Percentiles rank a stretch among this genome's conserved stretches.
These are phyloP conservation scores for Syzygium aqueum DNA, from an alignment of 345 rosid species.

Conservation along the genomic window DNA sequence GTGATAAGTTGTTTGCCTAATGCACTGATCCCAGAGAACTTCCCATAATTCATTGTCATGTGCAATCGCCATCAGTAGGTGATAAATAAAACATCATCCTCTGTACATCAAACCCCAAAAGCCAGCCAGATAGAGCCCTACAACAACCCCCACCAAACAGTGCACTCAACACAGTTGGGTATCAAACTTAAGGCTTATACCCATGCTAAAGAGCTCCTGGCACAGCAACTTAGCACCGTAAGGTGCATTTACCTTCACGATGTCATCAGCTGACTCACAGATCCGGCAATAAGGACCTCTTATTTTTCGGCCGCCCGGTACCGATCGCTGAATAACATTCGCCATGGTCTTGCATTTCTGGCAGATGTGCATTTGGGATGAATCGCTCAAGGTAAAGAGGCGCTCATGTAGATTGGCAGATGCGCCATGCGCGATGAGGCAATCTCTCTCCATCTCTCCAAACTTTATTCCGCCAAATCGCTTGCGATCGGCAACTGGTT, in stretches of 20 bases:
- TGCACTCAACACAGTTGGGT: slow-evolving; percentile 31
- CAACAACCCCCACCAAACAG: not conserved
- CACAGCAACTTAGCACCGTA: slow-evolving; percentile 70
- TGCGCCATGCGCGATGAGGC: slow-evolving; percentile 84
- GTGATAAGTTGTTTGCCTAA: not conserved
- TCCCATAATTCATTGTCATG: not conserved
- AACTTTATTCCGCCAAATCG: slow-evolving; percentile 82
- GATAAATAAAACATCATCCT: not conserved
- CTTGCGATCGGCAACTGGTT: slow-evolving; percentile 84
- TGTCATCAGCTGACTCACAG: slow-evolving; percentile 53
- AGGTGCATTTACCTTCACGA: slow-evolving; percentile 58
- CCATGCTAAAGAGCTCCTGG: slow-evolving; percentile 90
- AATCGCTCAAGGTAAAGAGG: slow-evolving; percentile 70
- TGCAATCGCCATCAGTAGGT: not conserved
- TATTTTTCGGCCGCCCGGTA: slow-evolving; percentile 53
- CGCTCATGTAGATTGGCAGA: slow-evolving; percentile 78
- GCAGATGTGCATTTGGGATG: slow-evolving; percentile 70
- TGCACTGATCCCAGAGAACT: not conserved
- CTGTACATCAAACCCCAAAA: not conserved
- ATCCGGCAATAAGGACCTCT: slow-evolving; percentile 70
- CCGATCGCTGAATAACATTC: slow-evolving; percentile 51
- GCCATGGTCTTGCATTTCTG: slow-evolving; percentile 51
- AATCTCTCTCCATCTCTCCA: slow-evolving; percentile 92
- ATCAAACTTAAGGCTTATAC: slow-evolving; percentile 56
- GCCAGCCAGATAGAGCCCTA: not conserved